phyloP scores from a whole-genome alignment of 208 protist species.

The Trypanosoma platydactyli region DNA sequence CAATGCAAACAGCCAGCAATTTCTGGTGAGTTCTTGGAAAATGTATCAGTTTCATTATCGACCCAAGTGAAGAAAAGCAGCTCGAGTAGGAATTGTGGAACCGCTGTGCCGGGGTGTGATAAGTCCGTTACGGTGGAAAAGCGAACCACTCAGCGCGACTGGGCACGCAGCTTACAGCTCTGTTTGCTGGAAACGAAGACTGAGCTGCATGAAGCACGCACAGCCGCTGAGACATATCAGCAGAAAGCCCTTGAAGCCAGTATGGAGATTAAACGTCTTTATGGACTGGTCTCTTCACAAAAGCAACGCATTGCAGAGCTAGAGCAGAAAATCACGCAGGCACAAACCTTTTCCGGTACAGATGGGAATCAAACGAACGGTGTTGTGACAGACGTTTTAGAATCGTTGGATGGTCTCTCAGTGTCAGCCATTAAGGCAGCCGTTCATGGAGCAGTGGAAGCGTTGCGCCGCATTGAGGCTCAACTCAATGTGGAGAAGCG shows the following conservation, averaged over 20 bases:
- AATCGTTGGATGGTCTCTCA: slow-evolving; percentile 19
- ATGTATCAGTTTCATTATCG: background rate
- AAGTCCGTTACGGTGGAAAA: background rate
- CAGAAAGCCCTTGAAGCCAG: background rate
- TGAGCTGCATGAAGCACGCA: slow-evolving; percentile 8
- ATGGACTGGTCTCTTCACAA: slow-evolving; percentile 12
- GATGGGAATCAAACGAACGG: background rate
- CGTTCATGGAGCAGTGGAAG: slow-evolving; percentile 15
- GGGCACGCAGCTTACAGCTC: slow-evolving; percentile 16
- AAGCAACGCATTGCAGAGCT: slow-evolving; percentile 17
- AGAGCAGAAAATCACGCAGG: slow-evolving; percentile 1
- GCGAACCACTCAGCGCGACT: background rate
- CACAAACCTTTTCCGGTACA: background rate
- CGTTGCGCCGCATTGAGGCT: slow-evolving; percentile 12
- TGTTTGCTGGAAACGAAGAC: slow-evolving; percentile 22
- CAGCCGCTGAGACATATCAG: slow-evolving; percentile 4
- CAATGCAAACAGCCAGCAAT: background rate
- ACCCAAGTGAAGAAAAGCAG: background rate
- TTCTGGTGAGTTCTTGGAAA: background rate
- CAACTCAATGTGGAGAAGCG: slow-evolving; percentile 10
- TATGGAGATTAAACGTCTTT: slow-evolving; percentile 22
- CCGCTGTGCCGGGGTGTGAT: background rate
- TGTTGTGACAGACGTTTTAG: background rate
- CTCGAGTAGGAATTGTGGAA: background rate
- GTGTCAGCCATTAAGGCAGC: slow-evolving; percentile 12